Evolutionary conservation across 1,139 yeast species (phyloP), one percentile per base, ranked within the genome.

Genomic region (Taiozyma onychis): DNA sequence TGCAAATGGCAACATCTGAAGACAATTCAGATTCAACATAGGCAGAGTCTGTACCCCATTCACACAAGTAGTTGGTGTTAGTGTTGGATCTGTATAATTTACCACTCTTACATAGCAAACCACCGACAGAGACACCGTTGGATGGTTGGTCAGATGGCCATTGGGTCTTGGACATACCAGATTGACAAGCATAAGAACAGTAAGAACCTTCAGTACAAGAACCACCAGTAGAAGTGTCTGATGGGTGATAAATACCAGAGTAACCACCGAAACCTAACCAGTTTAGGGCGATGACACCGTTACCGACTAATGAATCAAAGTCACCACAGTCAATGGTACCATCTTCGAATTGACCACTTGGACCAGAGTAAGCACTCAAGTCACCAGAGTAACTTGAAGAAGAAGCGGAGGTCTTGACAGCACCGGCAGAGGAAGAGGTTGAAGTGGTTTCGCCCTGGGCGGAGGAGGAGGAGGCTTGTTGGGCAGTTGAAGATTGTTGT

Each of bases 141-240:
- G 81, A 58, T 52, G 93, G 93, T 71, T 86, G 95, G 32, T 67
- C 59, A 35, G 80, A 70, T 52, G 95, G 95, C 90, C 90, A 86
- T 74, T 86, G 95, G 52, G 93, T 85, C 76, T 86, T 86, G 62
- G 93, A 85, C 93, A 85, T 85, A 80, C 95, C 95, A 51, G 93
- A 80, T 72, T 85, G 91, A 73, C 95, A 86, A 56, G 93, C 89
- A 67, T 86, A 86, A 51, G 93, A 86, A 70, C 95, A 86, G 77
- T 84, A 85, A 63, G 79, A 77, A 53, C 90, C 93, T 55, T 85
- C 90, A 58, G 75, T 67, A 76, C 95, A 86, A 44, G 74, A 66
- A 53, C 85, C 77, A 53, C 88, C 83, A 53, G 89, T 81, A 46
- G 81, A 76, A 45, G 72, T 69, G 64, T 86, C 87, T 57, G 77